phyloP scores from a whole-genome alignment of 345 rosid species.

The Citrus cavaleriei region DNA sequence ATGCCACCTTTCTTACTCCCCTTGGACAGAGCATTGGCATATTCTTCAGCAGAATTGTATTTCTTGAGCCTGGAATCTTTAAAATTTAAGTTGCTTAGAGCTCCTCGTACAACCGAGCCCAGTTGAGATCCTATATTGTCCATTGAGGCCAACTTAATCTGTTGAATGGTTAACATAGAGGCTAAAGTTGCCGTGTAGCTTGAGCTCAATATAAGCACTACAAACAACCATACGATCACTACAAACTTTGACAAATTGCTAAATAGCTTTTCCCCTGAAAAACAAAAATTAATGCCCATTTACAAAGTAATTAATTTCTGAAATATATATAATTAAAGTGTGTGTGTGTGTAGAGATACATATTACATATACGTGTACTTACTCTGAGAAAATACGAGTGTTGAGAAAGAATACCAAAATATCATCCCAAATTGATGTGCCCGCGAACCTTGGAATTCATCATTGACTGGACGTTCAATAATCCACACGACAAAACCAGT shows the following conservation, averaged over 20 bases:
- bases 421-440: background rate
- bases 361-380: background rate
- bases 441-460: background rate
- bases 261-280: slow-evolving; percentile 10
- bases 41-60: background rate
- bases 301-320: too few species aligned
- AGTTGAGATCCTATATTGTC: background rate
- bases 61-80: background rate
- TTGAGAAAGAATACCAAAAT: slow-evolving; percentile 8
- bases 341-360: fast-evolving
- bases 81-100: background rate
- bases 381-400: background rate
- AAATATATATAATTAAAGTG: too few species aligned
- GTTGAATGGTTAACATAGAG: background rate
- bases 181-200: slow-evolving; percentile 24
- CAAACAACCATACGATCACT: slow-evolving; percentile 30
- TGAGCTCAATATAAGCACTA: slow-evolving; percentile 30
- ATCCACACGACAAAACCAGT: slow-evolving; percentile 27
- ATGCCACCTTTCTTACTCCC: slow-evolving; percentile 22
- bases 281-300: too few species aligned
- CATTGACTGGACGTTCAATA: background rate
- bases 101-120: too few species aligned
- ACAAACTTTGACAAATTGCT: slow-evolving; percentile 41
- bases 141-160: background rate
- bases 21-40: background rate